These are phyloP conservation scores for Ascochyta pisi DNA, from an alignment of 2,329 filamentous ascomycete species.

Conservation along the genomic window DNA sequence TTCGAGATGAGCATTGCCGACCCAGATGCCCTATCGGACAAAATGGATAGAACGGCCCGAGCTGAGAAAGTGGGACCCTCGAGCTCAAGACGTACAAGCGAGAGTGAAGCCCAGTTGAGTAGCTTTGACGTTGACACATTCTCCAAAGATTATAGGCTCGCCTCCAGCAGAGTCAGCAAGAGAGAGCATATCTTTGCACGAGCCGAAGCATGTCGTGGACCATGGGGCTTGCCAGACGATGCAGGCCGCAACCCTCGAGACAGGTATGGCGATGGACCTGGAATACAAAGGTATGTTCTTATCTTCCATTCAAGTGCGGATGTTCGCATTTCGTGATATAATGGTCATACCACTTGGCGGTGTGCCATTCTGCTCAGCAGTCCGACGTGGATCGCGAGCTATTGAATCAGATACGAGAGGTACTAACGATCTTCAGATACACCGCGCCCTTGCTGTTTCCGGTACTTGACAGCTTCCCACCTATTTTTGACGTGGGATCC, in stretches of 20 bases:
- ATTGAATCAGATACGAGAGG: conserved; percentile 6
- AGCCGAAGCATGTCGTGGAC: conserved; percentile 49
- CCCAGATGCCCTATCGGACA: conserved; percentile 41
- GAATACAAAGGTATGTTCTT: conserved; percentile 45
- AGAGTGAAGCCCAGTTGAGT: conserved; percentile 26
- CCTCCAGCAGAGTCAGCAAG: conserved; percentile 22
- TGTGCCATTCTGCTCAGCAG: conserved; percentile 4
- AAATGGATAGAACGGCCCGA: conserved; percentile 24
- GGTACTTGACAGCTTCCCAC: conserved; percentile 82
- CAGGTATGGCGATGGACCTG: conserved; percentile 45
- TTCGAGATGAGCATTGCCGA: conserved; percentile 70
- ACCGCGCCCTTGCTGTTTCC: conserved; percentile 70
- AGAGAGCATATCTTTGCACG: conserved; percentile 52
- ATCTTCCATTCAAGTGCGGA: background rate
- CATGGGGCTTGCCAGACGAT: conserved; percentile 44
- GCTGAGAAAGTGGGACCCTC: conserved; percentile 38
- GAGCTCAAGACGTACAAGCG: conserved; percentile 25
- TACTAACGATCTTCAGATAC: conserved; percentile 52
- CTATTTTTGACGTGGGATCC: conserved; percentile 66
- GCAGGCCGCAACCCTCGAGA: conserved; percentile 41
- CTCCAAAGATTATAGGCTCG: conserved; percentile 39
- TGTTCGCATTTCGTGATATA: background rate
- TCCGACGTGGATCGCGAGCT: conserved; percentile 9
- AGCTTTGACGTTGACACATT: conserved; percentile 47
- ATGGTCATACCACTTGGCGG: background rate